Percentiles rank a stretch among this genome's conserved stretches.
These are phyloP conservation scores for Rhinocladiella mackenziei DNA, from an alignment of 2,329 filamentous ascomycete species.

Conservation along the genomic window DNA sequence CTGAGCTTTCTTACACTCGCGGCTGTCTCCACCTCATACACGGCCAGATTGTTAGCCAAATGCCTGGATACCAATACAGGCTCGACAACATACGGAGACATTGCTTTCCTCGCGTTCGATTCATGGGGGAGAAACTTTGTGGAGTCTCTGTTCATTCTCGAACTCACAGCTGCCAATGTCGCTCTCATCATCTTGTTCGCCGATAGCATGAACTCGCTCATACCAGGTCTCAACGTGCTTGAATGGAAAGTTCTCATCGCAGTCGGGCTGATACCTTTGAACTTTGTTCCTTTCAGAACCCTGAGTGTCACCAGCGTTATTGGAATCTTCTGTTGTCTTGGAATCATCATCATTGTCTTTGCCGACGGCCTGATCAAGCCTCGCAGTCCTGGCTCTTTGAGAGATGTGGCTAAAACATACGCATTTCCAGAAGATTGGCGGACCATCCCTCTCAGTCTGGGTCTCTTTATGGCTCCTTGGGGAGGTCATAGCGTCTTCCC, in stretches of 20 bases:
- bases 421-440: constrained; percentile 82
- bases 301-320: constrained; percentile 88
- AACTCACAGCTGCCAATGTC: constrained; percentile 82
- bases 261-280: constrained; percentile 71
- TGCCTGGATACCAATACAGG: constrained; percentile 82
- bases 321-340: constrained; percentile 85
- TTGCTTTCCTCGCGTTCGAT: constrained; percentile 88
- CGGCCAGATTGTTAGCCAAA: constrained; percentile 76
- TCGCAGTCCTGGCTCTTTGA: constrained; percentile 73
- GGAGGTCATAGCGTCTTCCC: constrained; percentile 74
- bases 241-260: constrained; percentile 86
- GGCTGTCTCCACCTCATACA: constrained; percentile 76
- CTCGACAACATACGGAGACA: constrained; percentile 88
- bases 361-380: constrained; percentile 83
- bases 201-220: constrained; percentile 75
- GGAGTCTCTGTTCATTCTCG: constrained; percentile 80
- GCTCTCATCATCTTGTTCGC: constrained; percentile 89
- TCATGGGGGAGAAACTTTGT: constrained; percentile 74
- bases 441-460: constrained; percentile 81
- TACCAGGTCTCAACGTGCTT: constrained; percentile 64
- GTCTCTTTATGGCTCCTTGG: constrained; percentile 80
- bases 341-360: constrained; percentile 79
- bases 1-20: constrained; percentile 69
- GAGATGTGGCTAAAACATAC: constrained; percentile 73
- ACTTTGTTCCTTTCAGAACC: constrained; percentile 76